Conservation (phyloP, 2,329 filamentous ascomycete genomes). For the Exserohilum rostratum region DNA sequence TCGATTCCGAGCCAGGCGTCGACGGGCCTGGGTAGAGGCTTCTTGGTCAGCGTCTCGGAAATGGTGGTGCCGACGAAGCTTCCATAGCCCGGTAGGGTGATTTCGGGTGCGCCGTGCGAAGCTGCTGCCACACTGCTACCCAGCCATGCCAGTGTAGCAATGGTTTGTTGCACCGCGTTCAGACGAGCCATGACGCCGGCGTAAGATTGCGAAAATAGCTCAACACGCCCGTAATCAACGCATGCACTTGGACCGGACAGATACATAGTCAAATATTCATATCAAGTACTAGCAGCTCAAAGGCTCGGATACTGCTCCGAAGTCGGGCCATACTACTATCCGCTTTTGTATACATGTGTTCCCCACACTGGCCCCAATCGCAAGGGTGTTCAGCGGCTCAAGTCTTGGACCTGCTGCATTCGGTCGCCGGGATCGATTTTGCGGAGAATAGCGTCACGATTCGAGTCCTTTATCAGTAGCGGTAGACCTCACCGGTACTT, state of each 20-base stretch:
- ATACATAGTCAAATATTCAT: not conserved
- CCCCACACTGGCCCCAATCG: not conserved
- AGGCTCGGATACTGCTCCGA: not conserved
- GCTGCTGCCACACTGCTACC: not conserved
- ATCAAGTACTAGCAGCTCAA: not conserved
- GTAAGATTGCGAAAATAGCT: not conserved
- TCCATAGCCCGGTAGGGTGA: constrained; percentile 47
- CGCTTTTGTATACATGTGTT: not conserved
- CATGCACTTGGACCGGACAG: not conserved
- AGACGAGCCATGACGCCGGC: constrained; percentile 4
- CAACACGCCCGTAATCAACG: not conserved
- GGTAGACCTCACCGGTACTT: not conserved
- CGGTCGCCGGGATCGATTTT: not conserved
- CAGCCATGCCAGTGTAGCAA: constrained; percentile 4
- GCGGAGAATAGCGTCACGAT: not conserved
- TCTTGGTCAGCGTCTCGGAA: constrained; percentile 45
- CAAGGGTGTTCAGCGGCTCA: not conserved
- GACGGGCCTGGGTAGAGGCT: constrained; percentile 42
- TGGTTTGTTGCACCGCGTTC: constrained; percentile 1
- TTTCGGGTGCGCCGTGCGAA: not conserved
- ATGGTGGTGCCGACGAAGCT: constrained; percentile 47
- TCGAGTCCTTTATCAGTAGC: not conserved
- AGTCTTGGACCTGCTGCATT: constrained; percentile 13
- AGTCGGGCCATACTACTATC: constrained; percentile 2
- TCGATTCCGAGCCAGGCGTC: constrained; percentile 58